These are phyloP conservation scores for Leccinum griseonigrum DNA, from an alignment of 1,284 basidiomycete species.

Conservation along the genomic window DNA sequence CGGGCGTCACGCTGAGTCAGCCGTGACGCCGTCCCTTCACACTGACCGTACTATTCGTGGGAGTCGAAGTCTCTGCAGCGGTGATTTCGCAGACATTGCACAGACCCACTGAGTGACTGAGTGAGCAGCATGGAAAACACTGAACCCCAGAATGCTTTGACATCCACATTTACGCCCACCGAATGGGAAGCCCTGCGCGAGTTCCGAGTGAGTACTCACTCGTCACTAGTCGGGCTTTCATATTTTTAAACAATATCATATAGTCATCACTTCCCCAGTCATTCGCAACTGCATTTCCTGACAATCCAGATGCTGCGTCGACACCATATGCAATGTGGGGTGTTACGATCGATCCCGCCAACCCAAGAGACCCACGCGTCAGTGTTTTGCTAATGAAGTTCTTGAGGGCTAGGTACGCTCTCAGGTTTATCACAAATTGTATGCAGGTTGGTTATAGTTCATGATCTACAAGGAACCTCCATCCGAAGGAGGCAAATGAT, in stretches of 20 bases:
- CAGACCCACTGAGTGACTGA: no score
- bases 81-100: no score
- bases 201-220: slow-evolving; percentile 49
- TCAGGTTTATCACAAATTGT: neutral
- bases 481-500: slow-evolving; percentile 49
- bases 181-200: slow-evolving; percentile 69
- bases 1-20: no score
- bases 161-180: slow-evolving; percentile 60
- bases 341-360: slow-evolving; percentile 56
- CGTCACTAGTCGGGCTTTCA: neutral
- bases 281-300: slow-evolving; percentile 42
- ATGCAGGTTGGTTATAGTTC: neutral
- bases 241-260: neutral
- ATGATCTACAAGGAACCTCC: slow-evolving; percentile 47
- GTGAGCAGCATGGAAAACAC: slow-evolving; percentile 6
- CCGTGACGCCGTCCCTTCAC: no score
- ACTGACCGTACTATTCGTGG: no score
- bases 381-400: slow-evolving; percentile 79
- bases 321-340: slow-evolving; percentile 66
- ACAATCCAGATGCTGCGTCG: slow-evolving; percentile 48
- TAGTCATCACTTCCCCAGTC: slow-evolving; percentile 56
- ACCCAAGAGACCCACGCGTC: slow-evolving; percentile 54
- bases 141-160: slow-evolving; percentile 68
- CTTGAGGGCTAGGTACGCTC: slow-evolving; percentile 54
- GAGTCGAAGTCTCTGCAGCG: no score